A percentile compares a stretch with the other conserved stretches of the same genome.
Conservation (phyloP, 2,329 filamentous ascomycete species). For the Beauveria bassiana region DNA sequence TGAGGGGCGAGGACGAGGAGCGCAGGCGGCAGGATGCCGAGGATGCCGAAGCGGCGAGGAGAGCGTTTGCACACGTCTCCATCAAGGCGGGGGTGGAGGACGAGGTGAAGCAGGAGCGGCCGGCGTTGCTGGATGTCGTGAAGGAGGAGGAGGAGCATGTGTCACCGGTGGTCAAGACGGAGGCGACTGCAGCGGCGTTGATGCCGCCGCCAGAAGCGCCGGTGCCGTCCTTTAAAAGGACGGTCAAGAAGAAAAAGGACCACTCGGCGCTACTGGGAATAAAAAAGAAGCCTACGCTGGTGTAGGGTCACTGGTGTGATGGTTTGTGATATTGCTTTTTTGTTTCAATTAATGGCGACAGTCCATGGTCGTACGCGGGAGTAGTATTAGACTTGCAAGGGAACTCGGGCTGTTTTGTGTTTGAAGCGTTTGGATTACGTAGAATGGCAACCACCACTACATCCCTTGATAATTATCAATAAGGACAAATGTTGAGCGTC, state of each 20-base stretch:
- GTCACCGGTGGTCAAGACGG: constrained; percentile 14
- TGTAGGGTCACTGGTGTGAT: constrained; percentile 26
- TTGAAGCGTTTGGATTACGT: too few relatives aligned
- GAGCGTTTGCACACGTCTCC: constrained; percentile 56
- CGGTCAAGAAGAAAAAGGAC: constrained; percentile 83
- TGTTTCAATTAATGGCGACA: too few relatives aligned
- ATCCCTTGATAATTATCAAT: too few relatives aligned
- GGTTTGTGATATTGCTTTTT: neutral
- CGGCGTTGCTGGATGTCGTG: constrained; percentile 36
- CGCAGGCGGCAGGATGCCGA: constrained; percentile 64
- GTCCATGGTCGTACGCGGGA: too few relatives aligned
- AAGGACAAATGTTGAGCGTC: too few relatives aligned
- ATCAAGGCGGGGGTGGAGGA: too few relatives aligned
- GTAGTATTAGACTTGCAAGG: too few relatives aligned
- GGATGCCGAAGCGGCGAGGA: constrained; percentile 71
- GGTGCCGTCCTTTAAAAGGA: constrained; percentile 63
- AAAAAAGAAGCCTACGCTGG: constrained; percentile 68
- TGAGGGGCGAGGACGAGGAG: constrained; percentile 50
- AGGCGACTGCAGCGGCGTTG: constrained; percentile 16
- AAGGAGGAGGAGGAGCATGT: constrained; percentile 32
- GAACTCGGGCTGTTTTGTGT: too few relatives aligned
- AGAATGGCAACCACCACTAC: too few relatives aligned
- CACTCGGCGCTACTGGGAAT: constrained; percentile 68
- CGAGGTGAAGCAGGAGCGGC: constrained; percentile 14
- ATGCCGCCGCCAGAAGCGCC: constrained; percentile 29